These are phyloP conservation scores for Letharia columbiana DNA, from an alignment of 495 filamentous ascomycete species.

Conservation along the genomic window DNA sequence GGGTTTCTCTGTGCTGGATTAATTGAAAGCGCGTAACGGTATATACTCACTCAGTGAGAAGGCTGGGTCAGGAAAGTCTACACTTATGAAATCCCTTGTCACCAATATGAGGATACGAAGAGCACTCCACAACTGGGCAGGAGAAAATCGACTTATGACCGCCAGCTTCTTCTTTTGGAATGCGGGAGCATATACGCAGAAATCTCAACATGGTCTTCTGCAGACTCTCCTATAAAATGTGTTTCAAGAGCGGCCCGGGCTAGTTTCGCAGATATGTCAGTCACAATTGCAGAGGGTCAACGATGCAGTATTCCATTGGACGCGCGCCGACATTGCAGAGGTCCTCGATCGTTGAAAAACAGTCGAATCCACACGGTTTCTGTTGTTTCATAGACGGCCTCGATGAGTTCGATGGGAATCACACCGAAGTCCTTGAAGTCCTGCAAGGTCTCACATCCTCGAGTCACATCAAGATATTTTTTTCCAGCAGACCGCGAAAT, in stretches of 20 bases:
- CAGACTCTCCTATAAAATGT: slow-evolving; percentile 35
- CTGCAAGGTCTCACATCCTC: slow-evolving; percentile 14
- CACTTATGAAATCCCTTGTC: no score
- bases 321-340: background rate
- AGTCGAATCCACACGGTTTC: slow-evolving; percentile 32
- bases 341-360: background rate
- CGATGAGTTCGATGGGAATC: slow-evolving; percentile 1
- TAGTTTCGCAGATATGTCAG: slow-evolving; percentile 24
- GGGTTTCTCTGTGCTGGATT: slow-evolving; percentile 32
- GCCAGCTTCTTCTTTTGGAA: slow-evolving; percentile 41
- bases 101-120: slow-evolving; percentile 15
- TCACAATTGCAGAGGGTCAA: background rate
- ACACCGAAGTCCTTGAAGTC: slow-evolving; percentile 21
- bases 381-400: no score
- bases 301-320: background rate
- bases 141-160: slow-evolving; percentile 27
- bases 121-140: slow-evolving; percentile 27
- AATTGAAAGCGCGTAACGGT: background rate
- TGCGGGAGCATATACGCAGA: slow-evolving; percentile 31
- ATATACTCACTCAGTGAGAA: no score
- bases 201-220: slow-evolving; percentile 36
- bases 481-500: slow-evolving; percentile 43
- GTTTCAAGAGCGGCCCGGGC: slow-evolving; percentile 27
- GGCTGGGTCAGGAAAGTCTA: no score
- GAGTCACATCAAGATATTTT: slow-evolving; percentile 37